Evolutionary conservation across 129 eudicot genomes (phyloP), one percentile per base, ranked within the genome.

Genomic region (Daucus carota): DNA sequence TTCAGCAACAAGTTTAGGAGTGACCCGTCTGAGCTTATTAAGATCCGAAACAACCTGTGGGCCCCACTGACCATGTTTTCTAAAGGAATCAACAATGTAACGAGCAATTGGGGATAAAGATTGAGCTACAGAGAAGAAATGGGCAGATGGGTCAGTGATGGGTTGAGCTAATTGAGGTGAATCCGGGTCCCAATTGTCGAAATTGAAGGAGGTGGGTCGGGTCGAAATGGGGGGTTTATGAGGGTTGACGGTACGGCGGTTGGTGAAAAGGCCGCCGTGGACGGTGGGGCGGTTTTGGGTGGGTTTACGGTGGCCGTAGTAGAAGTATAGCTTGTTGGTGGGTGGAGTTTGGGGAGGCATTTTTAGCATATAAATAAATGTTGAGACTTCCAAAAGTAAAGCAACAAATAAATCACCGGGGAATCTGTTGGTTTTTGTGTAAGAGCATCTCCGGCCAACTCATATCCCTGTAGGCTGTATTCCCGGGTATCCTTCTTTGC

Each of bases 111-210:
- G 98, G 18, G 98, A 90, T 34, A 93, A 85, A 20, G 83, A 80
- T 81, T 84, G 88, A 28, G 89, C 96, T 10, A 90, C 70, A 13
- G 81, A 65, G 84, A 93, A 93, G 88, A 89, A 89, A 8, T 78
- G 80, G 45, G 87, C 84, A 0, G 96, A 84, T 20, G 96, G 83
- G 78, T 81, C 85, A 26, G 50, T 81, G 22, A 83, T 54, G 45
- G 65, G 73, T 62, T 57, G 65, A 12, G 17, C 42, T 50, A 73
- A 22, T n/a, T 40, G 3, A 65, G 83, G 59, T 3, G 78, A 75
- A 68, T 93, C 88, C 42, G 98, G 98, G 86, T 81, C 86, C 98
- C 98, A 93, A 46, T 91, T 86, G 50, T 81, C 80, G 34, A 93
- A 84, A 79, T 83, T 81, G 46, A 90, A 87, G 17, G 62, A 32